Conservation (phyloP, 768 basidiomycete genomes). For the Agrocybe pediades region DNA sequence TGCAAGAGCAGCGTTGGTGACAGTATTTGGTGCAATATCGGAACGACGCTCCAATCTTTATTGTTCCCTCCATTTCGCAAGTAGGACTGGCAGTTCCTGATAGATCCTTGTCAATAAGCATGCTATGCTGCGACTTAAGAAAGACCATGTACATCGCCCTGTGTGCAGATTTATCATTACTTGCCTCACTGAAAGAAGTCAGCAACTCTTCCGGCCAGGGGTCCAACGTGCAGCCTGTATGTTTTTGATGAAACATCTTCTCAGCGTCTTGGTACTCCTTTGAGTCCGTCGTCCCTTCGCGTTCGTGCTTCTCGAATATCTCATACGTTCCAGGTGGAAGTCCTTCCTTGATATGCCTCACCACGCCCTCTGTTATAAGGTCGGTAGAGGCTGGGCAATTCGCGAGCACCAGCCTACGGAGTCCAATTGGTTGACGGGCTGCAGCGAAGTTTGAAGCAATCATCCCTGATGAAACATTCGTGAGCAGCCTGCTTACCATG, state of each 20-base stretch:
- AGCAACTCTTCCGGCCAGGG: conserved; percentile 35
- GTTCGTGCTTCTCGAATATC: not conserved
- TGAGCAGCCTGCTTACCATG: too few species aligned
- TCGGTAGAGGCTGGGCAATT: conserved; percentile 4
- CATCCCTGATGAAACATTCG: conserved; percentile 29
- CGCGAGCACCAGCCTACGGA: conserved; percentile 45
- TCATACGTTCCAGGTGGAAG: not conserved
- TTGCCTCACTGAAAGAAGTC: conserved; percentile 24
- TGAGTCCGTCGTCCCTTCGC: conserved; percentile 2
- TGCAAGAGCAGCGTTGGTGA: conserved; percentile 3
- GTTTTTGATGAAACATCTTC: conserved; percentile 29
- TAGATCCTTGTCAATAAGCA: not conserved
- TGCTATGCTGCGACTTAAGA: not conserved
- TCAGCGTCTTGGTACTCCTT: conserved; percentile 32
- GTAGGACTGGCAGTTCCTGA: not conserved
- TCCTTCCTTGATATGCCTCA: not conserved
- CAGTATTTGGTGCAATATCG: not conserved
- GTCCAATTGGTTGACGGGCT: conserved; percentile 38
- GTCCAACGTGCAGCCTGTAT: conserved; percentile 31
- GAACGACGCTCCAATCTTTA: conserved; percentile 4
- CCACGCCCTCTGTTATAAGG: not conserved
- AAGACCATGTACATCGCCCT: conserved; percentile 30
- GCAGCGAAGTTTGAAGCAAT: conserved; percentile 37
- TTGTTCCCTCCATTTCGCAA: not conserved
- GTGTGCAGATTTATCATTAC: conserved; percentile 32